A percentile compares a stretch with the other conserved stretches of the same genome.
These are phyloP conservation scores for Sclerotinia trifoliorum DNA, from an alignment of 2,329 filamentous ascomycete genomes.

Conservation along the genomic window DNA sequence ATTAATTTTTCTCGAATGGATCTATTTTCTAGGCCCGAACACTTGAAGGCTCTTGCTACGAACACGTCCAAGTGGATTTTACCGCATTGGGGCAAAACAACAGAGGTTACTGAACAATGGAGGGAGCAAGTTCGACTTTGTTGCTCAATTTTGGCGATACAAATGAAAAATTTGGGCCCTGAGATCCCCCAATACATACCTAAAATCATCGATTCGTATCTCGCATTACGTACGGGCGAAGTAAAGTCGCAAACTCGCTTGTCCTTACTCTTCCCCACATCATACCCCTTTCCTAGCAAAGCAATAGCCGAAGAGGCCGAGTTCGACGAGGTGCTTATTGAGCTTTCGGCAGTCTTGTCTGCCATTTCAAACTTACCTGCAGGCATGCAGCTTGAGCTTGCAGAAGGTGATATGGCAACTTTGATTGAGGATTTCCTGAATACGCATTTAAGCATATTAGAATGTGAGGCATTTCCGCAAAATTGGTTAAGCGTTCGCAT, in stretches of 20 bases:
- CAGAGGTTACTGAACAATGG: conserved; percentile 78
- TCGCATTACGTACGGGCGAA: conserved; percentile 63
- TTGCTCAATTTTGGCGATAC: conserved; percentile 86
- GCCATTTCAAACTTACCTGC: conserved; percentile 72
- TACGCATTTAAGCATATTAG: conserved; percentile 84
- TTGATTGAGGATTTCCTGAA: conserved; percentile 77
- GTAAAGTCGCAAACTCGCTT: conserved; percentile 61
- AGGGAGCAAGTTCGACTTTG: conserved; percentile 90
- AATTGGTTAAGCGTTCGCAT: conserved; percentile 93
- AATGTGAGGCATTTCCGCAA: conserved; percentile 83
- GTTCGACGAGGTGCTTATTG: conserved; percentile 85
- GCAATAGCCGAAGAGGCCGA: conserved; percentile 55
- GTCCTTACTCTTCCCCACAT: conserved; percentile 84
- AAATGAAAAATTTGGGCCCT: conserved; percentile 73
- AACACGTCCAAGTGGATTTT: conserved; percentile 89
- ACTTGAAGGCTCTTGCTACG: conserved; percentile 68
- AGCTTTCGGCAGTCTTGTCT: conserved; percentile 84
- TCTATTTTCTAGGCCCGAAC: conserved; percentile 76
- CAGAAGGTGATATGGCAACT: conserved; percentile 69
- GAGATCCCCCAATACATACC: conserved; percentile 87
- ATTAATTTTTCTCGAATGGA: conserved; percentile 84
- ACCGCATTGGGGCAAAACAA: conserved; percentile 83
- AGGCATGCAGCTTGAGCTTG: conserved; percentile 72
- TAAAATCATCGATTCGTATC: conserved; percentile 87
- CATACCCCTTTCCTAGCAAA: conserved; percentile 84